phyloP scores from a whole-genome alignment of 768 basidiomycete species.

The Rickenella mellea region DNA sequence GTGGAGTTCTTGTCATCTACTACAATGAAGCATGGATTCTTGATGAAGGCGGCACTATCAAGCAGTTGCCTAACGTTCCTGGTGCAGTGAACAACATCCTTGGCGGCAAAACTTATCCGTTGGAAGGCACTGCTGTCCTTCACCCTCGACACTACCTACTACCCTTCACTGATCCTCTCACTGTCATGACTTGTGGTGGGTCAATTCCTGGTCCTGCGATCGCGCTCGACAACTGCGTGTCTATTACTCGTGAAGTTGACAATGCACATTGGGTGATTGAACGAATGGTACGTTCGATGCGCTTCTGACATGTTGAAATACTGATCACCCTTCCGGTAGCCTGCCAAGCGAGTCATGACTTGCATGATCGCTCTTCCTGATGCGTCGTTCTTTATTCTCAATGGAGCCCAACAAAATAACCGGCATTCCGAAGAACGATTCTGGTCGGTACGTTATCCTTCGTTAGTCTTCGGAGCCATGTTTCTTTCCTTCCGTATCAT shows the following conservation, averaged over 20 bases:
- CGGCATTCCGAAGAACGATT: no score
- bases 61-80: conserved; percentile 60
- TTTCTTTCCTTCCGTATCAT: no score
- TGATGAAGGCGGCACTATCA: conserved; percentile 47
- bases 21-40: conserved; percentile 77
- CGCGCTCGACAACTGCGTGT: conserved; percentile 62
- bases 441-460: no score
- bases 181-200: conserved; percentile 68
- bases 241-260: conserved; percentile 51
- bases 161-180: conserved; percentile 67
- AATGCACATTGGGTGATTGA: conserved; percentile 65
- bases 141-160: conserved; percentile 62
- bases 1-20: conserved; percentile 65
- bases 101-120: conserved; percentile 68
- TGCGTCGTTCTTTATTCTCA: conserved; percentile 70
- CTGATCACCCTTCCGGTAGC: conserved; percentile 25
- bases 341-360: conserved; percentile 65
- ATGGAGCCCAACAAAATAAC: conserved; percentile 61
- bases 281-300: conserved; percentile 65
- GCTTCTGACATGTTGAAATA: background rate
- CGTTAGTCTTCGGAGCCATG: no score
- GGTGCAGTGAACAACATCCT: conserved; percentile 63
- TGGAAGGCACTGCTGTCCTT: conserved; percentile 62
- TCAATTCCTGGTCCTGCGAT: conserved; percentile 44
- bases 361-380: conserved; percentile 66